Evolutionary conservation across 1,284 basidiomycete genomes (phyloP), one percentile per base, ranked within the genome.

Genomic region (Pseudozyma flocculosa): DNA sequence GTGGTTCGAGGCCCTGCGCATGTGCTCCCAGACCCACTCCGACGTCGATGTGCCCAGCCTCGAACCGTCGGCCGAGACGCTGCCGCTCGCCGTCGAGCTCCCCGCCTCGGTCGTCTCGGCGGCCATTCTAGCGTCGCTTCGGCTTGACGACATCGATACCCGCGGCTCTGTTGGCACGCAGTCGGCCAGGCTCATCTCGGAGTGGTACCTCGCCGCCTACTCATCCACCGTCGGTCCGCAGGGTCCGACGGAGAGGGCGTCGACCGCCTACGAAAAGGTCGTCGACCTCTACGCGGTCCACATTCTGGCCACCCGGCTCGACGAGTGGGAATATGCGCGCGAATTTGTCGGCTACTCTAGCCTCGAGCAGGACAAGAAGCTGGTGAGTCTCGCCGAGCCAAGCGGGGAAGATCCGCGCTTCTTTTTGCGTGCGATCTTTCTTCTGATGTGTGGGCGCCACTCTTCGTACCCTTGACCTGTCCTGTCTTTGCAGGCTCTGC

Each of bases 281-380:
- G 48, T 73, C 2, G 66, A 53, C 1, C 50, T 73, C 8, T 73
- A 73, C 46, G 50, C 65, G 24, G 34, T 73, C 17, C 66, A 73
- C 23, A 57, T 73, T 13, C 52, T 73, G 2, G 70, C 62, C 13
- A 43, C 55, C 18, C 53, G 63, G 9, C 41, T 58, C 8, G 60
- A 48, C 41, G 68, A 73, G n/a, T 73, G 70, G 70, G 62, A 70
- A 30, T 69, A 70, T 24, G 70, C 70, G 2, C 53, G 55, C 4
- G 61, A 68, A 19, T 64, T 70, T 37, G 60, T 71, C 3, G 66
- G 61, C 22, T 69, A 73, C 45, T 61, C 59, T 39, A 55, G 55
- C 36, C 45, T 73, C 45, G 62, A 68, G n/a, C 47, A 47, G 39
- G 40, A 48, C 41, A 54, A 47, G 19, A 51, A 57, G 41, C 62